Evolutionary conservation across 495 filamentous ascomycete genomes (phyloP), one percentile per base, ranked within the genome.

Genomic region (Neurospora sp.): DNA sequence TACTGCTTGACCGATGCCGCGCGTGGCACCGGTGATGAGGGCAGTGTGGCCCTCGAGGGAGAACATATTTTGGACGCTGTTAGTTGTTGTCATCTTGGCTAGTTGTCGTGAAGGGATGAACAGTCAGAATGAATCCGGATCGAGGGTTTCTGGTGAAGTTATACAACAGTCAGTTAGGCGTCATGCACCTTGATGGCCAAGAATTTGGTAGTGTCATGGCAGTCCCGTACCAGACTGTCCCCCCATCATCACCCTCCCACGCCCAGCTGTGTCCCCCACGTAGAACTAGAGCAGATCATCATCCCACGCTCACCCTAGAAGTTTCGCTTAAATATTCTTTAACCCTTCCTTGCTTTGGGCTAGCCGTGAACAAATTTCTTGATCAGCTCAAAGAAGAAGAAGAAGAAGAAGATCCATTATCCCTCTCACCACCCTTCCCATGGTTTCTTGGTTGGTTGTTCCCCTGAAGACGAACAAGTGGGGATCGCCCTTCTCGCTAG

Each of bases 1-100:
- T 83, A 96, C 94, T 13, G 92, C 88, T 79, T 92, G 89, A 19
- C 94, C 94, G 70, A 98, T 97, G 31, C 94, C 94, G 71, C 94
- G 85, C 19, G 93, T 96, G 70, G 93, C 93, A 37, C 94, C 94
- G 0, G 94, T 98, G 39, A 97, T 85, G 69, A 97, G 82, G 40
- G 94, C 94, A 10, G 92, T 97, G 78, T 93, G 88, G 73, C 89
- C 89, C 70, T 84, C 79, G 69, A 90, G 85, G 43, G 87, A 85
- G 76, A 90, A 90, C 73, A 88, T 77, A 70, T 72, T 69, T 9
- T 45, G 39, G 70, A 75, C 69, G 19, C 34, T 66, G 6, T 69
- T 66, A 13, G 71, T 17, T 48, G 75, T 36, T 37, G 76, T 43
- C 74, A 75, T 76, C 38, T 38, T 71, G 31, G 36, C 1, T 39